Evolutionary conservation across 2,329 filamentous ascomycete species (phyloP), one percentile per base, ranked within the genome.

Genomic region (Hymenoscyphus infarciens): DNA sequence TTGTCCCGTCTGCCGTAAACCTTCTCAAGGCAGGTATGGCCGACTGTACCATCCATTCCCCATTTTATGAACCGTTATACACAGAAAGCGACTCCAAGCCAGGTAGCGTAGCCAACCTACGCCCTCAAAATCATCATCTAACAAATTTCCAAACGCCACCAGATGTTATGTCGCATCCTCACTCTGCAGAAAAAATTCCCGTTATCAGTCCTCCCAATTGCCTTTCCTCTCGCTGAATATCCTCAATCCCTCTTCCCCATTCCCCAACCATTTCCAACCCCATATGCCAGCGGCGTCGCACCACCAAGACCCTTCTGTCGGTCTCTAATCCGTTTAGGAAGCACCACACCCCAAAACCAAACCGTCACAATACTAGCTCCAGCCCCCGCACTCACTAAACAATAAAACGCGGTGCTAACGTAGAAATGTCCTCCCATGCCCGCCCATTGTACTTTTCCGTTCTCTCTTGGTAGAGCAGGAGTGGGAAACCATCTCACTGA

Each of bases 401-500:
- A 80, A 75, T 88, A 88, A 64, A 87, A 87, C 0, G 87, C 75
- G 35, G 84, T 87, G 73, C 83, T 86, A 7, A 84, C 82, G 71
- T 85, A 87, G 35, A 87, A 80, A 67, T 87, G 85, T 0, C 85
- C 84, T 16, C 85, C 85, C 76, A 88, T 81, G 3, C 86, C 86
- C 64, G 82, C 80, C 86, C 86, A 88, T 75, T 87, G 84, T 5
- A 88, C 83, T 64, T 78, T 80, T 11, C 86, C 86, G 74, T 87
- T 85, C n/a, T 81, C 85, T 74, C 82, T 83, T 66, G 90, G 90
- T 67, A 94, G 79, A 42, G 82, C 80, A 0, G 90, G 88, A 27
- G 84, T 89, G 0, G 89, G 89, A 75, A 94, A 95, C 95, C 95
- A 98, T 54, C 91, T 81, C 15, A 98, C 88, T 49, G 86, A 89